Evolutionary conservation across 305 asterid species (phyloP), one percentile per base, ranked within the genome.

Genomic region (Solanum chacoense): DNA sequence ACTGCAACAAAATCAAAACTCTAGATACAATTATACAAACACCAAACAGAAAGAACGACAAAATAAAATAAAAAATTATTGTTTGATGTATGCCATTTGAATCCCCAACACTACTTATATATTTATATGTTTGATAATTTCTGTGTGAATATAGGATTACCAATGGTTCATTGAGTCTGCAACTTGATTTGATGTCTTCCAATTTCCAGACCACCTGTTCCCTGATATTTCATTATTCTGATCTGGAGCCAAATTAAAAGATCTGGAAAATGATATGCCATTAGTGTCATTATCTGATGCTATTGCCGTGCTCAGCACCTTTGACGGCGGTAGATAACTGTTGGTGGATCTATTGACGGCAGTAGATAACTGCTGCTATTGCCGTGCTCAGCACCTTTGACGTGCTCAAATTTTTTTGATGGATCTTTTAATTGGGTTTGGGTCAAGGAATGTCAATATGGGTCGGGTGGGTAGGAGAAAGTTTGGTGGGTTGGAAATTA

Each of bases 121-220:
- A 14, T 45, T 45, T 45, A 45, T 45, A 14, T 1, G 65, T 18
- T 16, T 55, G 65, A 55, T 55, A 16, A 18, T 55, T 55, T 50
- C 22, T 16, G 9, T 50, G 22, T 16, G 22, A 22, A 45, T 59
- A 59, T 14, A 20, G 71, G 86, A 3, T 72, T 22, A 90, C 91
- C 2, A 50, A 31, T 2, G 90, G 89, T 79, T 87, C 93, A 37
- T 89, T 91, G 7, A 22, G 69, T 73, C 38, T 73, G 0, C 35
- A 71, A 71, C 76, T 71, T 71, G 35, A 71, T 71, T 71, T 7
- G 75, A 24, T 67, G 32, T 24, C 16, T 24, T 24, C 74, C 13
- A 12, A 69, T 69, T 26, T 69, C 75, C 34, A 69, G 34, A 26
- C 75, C 75, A 69, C 75, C 2, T 26, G 34, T 16, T 50, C n/a